These are phyloP conservation scores for Canna indica DNA, from an alignment of 176 grass and related monocot genomes.

Conservation along the genomic window DNA sequence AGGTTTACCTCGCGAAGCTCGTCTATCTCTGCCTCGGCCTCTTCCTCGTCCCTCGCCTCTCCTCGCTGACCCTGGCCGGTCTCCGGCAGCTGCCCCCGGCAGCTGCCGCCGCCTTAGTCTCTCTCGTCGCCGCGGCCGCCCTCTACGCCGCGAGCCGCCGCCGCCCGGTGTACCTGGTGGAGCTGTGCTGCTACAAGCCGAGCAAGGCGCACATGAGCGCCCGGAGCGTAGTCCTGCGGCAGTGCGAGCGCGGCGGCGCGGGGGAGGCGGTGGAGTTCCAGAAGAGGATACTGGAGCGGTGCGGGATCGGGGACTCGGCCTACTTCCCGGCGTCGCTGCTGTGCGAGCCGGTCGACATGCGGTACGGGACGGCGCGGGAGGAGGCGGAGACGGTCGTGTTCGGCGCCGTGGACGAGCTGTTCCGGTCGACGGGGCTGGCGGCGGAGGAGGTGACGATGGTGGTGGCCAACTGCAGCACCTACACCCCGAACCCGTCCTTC, in stretches of 20 bases:
- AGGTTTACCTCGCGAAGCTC: neutral
- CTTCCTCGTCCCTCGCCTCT: neutral
- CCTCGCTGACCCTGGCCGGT: neutral
- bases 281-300: slow-evolving; percentile 10
- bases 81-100: neutral
- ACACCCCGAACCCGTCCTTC: slow-evolving; percentile 1
- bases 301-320: slow-evolving; percentile 2
- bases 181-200: slow-evolving; percentile 11
- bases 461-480: slow-evolving; percentile 17
- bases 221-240: neutral
- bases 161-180: slow-evolving; percentile 2
- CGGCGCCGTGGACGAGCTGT: slow-evolving; percentile 2
- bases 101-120: neutral
- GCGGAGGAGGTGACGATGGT: neutral
- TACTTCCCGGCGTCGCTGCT: slow-evolving; percentile 9
- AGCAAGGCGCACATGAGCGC: neutral
- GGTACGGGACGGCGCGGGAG: neutral
- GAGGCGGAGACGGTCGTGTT: slow-evolving; percentile 14
- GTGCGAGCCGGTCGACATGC: neutral
- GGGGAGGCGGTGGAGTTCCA: slow-evolving; percentile 11
- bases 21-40: neutral
- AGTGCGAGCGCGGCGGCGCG: neutral
- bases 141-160: neutral
- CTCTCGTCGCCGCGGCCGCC: neutral
- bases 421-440: neutral